A percentile compares a stretch with the other conserved stretches of the same genome.
Conservation (phyloP, 108 stramenopile genomes). For the Pseudonitzschia pungens region DNA sequence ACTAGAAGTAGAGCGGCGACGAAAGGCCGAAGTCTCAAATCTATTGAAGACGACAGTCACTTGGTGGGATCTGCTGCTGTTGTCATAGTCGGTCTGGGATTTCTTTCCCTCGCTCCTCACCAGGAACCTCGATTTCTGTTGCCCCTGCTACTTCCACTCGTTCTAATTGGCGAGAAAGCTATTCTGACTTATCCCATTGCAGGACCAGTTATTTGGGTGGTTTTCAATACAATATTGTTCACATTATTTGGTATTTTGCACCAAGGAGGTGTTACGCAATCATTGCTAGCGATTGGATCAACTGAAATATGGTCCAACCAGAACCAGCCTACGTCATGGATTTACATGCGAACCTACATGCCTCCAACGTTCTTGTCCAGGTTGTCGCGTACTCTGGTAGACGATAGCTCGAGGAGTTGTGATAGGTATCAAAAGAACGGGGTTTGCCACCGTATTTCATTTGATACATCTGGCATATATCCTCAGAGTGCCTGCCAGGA, state of each 20-base stretch:
- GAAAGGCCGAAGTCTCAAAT: neutral
- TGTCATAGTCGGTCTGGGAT: slow-evolving; percentile 48
- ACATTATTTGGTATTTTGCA: slow-evolving; percentile 70
- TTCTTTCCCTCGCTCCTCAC: slow-evolving; percentile 75
- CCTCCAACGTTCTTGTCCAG: slow-evolving; percentile 69
- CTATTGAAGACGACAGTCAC: neutral
- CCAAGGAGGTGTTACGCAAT: slow-evolving; percentile 62
- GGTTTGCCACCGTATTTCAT: neutral
- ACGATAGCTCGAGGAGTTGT: neutral
- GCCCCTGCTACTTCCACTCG: slow-evolving; percentile 60
- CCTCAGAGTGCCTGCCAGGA: slow-evolving; percentile 18
- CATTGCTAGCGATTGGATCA: slow-evolving; percentile 35
- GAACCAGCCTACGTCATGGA: slow-evolving; percentile 27
- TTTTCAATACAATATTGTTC: slow-evolving; percentile 65
- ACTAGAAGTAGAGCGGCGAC: neutral
- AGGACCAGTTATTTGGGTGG: slow-evolving; percentile 38
- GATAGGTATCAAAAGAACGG: neutral
- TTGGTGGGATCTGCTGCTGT: slow-evolving; percentile 31
- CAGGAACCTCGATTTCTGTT: slow-evolving; percentile 84
- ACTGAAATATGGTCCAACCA: neutral
- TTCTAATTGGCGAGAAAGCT: slow-evolving; percentile 40
- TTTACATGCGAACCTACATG: slow-evolving; percentile 80
- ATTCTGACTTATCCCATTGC: neutral
- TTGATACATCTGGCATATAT: neutral
- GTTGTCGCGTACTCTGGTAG: neutral